phyloP scores from a whole-genome alignment of 768 basidiomycete genomes.

The Rhizopogon sp. region DNA sequence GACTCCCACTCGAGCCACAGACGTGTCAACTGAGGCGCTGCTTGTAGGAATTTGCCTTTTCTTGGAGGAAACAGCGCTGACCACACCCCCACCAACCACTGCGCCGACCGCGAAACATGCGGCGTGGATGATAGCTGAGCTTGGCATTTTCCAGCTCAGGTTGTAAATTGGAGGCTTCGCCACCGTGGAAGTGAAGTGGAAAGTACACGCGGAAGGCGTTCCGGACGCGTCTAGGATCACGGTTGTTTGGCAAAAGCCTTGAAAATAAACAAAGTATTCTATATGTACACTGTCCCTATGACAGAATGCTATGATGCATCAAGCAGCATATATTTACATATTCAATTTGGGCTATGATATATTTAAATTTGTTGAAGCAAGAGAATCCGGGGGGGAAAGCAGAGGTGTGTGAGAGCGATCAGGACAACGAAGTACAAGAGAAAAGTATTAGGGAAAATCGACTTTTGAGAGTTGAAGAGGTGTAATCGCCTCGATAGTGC shows the following conservation, averaged over 20 bases:
- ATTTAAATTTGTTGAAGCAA: constrained; percentile 10
- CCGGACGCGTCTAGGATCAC: background rate
- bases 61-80: constrained; percentile 40
- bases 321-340: constrained; percentile 21
- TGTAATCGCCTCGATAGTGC: background rate
- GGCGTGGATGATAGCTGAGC: constrained; percentile 48
- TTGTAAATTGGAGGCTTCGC: background rate
- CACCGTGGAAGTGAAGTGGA: background rate
- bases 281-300: background rate
- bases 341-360: constrained; percentile 17
- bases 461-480: background rate
- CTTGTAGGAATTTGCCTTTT: constrained; percentile 12
- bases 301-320: constrained; percentile 13
- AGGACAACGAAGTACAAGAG: background rate
- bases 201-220: background rate
- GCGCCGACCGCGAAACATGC: constrained; percentile 83
- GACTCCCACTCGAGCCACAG: constrained; percentile 16
- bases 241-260: constrained; percentile 3
- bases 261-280: background rate
- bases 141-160: constrained; percentile 33
- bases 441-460: constrained; percentile 1
- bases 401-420: constrained; percentile 9
- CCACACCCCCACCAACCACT: constrained; percentile 72
- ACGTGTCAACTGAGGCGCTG: constrained; percentile 11
- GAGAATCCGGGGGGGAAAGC: constrained; percentile 6